Evolutionary conservation across 345 rosid species (phyloP).

Genomic region (Bruguiera gymnorhiza): DNA sequence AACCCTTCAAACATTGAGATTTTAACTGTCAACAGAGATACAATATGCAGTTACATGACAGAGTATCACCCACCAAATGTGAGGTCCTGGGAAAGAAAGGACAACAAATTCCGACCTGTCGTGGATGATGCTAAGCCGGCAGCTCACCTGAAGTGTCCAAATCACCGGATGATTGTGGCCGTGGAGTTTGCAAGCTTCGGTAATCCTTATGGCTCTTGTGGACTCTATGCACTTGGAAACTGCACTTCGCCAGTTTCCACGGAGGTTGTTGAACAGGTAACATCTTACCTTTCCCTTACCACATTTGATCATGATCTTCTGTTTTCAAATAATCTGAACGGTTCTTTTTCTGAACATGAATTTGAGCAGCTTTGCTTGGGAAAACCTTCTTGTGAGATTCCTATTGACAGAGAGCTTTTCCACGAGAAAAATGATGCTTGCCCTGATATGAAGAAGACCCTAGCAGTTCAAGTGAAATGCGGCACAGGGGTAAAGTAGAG

Average conservation of each 20-base stretch:
- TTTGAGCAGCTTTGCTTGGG: conserved; percentile 55
- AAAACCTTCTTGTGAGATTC: conserved; percentile 45
- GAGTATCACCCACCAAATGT: conserved; percentile 66
- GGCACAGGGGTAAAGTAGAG: conserved; percentile 3
- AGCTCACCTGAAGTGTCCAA: conserved; percentile 53
- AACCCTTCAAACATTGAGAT: conserved; percentile 57
- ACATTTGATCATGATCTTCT: not conserved
- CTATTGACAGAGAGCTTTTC: conserved; percentile 39
- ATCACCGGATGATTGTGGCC: conserved; percentile 38
- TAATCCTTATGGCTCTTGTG: conserved; percentile 67
- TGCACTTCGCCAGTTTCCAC: conserved; percentile 54
- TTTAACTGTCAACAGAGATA: conserved; percentile 55
- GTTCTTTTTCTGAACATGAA: no score
- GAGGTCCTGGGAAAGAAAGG: conserved; percentile 45
- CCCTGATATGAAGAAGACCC: conserved; percentile 34
- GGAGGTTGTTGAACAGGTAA: conserved; percentile 60
- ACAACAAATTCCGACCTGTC: conserved; percentile 31
- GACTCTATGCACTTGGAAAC: conserved; percentile 44
- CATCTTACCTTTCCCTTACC: not conserved
- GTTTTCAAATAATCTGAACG: not conserved
- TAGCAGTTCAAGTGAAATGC: conserved; percentile 71
- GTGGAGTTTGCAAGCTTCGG: conserved; percentile 89
- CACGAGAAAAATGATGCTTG: conserved; percentile 40
- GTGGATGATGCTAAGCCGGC: conserved; percentile 40
- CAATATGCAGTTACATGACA: conserved; percentile 56